Conservation (phyloP, 2,329 filamentous ascomycete species). For the Aureobasidium sp. region DNA sequence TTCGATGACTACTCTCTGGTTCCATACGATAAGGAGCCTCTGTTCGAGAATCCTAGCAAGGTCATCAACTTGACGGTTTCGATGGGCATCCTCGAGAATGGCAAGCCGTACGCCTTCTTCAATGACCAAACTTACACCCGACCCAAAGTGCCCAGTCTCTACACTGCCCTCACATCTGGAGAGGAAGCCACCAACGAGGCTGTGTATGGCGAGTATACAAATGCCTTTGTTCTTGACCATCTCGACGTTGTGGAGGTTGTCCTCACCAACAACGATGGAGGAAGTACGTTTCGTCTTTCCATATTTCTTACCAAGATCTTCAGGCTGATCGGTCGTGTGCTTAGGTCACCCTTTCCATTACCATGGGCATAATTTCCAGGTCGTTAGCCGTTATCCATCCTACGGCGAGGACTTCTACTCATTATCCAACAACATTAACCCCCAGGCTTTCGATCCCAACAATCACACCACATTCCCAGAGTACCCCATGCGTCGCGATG, state of each 20-base stretch:
- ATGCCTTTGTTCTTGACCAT: slow-evolving; percentile 56
- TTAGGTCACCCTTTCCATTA: slow-evolving; percentile 58
- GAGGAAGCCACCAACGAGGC: slow-evolving; percentile 34
- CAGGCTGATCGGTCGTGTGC: not conserved
- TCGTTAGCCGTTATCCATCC: slow-evolving; percentile 28
- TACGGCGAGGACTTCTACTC: slow-evolving; percentile 25
- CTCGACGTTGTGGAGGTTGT: slow-evolving; percentile 62
- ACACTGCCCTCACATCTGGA: slow-evolving; percentile 59
- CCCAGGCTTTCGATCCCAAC: slow-evolving; percentile 17
- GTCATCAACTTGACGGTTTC: slow-evolving; percentile 49
- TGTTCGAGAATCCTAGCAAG: slow-evolving; percentile 54
- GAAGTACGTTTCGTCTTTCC: not conserved
- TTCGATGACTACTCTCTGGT: slow-evolving; percentile 67
- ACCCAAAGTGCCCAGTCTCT: slow-evolving; percentile 72
- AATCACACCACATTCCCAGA: slow-evolving; percentile 28
- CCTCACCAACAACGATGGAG: slow-evolving; percentile 64
- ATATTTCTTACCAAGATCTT: slow-evolving; percentile 18
- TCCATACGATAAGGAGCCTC: slow-evolving; percentile 55
- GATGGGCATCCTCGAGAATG: slow-evolving; percentile 61
- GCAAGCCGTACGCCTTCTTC: slow-evolving; percentile 40
- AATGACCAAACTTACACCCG: slow-evolving; percentile 68
- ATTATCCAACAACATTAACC: slow-evolving; percentile 11
- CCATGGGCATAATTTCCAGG: slow-evolving; percentile 68
- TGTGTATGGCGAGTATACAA: slow-evolving; percentile 44
- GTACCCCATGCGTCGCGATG: slow-evolving; percentile 44